Base-by-base conservation (phyloP, 306 rosid species). In the Hippophae rhamnoides region DNA sequence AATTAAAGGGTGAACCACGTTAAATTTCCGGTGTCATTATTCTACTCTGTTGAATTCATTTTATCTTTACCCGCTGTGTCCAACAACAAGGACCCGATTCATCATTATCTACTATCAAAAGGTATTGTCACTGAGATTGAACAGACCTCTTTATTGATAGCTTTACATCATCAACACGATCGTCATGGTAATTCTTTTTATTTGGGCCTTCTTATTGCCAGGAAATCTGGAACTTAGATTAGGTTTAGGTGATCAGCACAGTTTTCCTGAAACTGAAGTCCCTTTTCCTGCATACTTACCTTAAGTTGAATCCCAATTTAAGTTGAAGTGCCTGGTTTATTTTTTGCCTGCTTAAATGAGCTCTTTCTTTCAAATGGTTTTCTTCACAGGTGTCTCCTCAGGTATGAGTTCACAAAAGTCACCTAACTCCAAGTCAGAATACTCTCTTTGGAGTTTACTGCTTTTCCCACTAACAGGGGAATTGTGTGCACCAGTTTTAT, bases 381-480 rank as follows among this genome's bases (percentile, higher is more conserved):
- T 69, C 0, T 78, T 74, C 44, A 53, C 75, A 13, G 61, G 74
- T 56, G 73, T 68, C 60, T 80, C 93, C 69, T 87, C 99, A 2
- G 86, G 81, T 57, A 81, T 68, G 42, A 87, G 85, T 69, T 90
- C 96, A 58, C 95, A 95, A 70, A 92, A 83, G 78, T 92, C 99
- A 10, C 99, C 99, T 74, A 92, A 63, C 78, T 92, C 96, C 79
- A 85, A 78, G 66, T 92, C 99, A 62, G 99, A 92, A 75, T 67
- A 69, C 80, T 85, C 96, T 83, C 96, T 75, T 72, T 83, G 95
- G 73, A 92, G 98, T 58, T 65, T 55, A 65, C 78, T 66, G 66
- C 77, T 87, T 67, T 68, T 83, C 58, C 88, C 95, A 76, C 83
- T 80, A 67, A 70, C 56, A 62, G 95, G 90, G 58, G 87, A 87